Conservation (phyloP, 2,329 filamentous ascomycete species). For the Fusarium sp. region DNA sequence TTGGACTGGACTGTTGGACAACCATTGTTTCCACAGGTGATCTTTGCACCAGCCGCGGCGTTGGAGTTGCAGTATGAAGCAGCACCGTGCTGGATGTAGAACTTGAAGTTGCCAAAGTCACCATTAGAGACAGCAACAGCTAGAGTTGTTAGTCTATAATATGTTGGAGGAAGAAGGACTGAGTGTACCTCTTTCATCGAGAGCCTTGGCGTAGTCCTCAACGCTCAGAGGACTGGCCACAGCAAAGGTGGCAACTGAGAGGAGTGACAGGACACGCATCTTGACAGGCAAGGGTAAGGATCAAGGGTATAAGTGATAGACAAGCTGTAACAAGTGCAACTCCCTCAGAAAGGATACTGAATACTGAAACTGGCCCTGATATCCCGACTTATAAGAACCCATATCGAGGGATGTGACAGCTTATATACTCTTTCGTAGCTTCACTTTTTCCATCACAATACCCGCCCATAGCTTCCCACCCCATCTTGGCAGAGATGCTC, state of each 20-base stretch:
- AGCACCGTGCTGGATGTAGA: constrained; percentile 63
- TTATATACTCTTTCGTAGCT: constrained; percentile 24
- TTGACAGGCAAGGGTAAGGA: neutral
- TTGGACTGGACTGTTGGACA: constrained; percentile 60
- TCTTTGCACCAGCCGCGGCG: constrained; percentile 49
- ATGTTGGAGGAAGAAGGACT: neutral
- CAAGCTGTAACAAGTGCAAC: constrained; percentile 2
- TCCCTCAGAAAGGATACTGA: constrained; percentile 5
- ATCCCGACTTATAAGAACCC: constrained; percentile 13
- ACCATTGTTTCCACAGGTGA: constrained; percentile 57
- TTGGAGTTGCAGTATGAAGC: constrained; percentile 66
- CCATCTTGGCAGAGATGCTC: constrained; percentile 17
- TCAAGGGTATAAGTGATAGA: neutral
- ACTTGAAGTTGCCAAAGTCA: constrained; percentile 56
- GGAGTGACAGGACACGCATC: constrained; percentile 43
- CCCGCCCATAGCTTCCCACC: constrained; percentile 12
- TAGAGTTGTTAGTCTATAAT: neutral
- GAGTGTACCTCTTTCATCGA: constrained; percentile 52
- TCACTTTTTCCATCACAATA: constrained; percentile 17
- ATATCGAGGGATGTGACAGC: constrained; percentile 9
- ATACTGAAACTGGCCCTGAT: constrained; percentile 16
- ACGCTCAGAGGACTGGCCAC: constrained; percentile 45
- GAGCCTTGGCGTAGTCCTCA: constrained; percentile 40
- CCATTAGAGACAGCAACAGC: constrained; percentile 16
- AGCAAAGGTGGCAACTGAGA: constrained; percentile 45